Conservation (phyloP, 1,284 basidiomycete species). For the Leucoagaricus sp. region DNA sequence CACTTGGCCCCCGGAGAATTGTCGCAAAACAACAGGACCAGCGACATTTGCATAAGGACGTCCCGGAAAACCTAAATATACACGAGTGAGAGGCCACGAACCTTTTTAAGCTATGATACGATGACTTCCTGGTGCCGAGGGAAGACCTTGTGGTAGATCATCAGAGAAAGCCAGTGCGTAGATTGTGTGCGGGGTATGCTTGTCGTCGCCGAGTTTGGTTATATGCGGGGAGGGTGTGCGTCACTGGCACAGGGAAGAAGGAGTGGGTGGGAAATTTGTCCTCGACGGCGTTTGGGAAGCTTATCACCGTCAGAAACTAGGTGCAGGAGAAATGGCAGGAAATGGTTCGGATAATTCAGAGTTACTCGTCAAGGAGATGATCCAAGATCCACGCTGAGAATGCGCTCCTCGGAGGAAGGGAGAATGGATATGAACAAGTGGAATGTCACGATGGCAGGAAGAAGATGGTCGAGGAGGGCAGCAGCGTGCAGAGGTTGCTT, state of each 20-base stretch:
- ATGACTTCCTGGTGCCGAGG: no score
- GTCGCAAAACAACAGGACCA: no score
- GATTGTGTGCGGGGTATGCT: no score
- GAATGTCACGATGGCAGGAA: neutral
- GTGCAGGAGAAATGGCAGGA: constrained; percentile 3
- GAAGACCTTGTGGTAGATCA: no score
- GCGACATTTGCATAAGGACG: no score
- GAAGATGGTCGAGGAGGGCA: neutral
- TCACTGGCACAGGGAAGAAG: neutral
- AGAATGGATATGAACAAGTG: neutral
- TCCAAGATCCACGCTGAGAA: neutral
- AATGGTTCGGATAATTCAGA: constrained; percentile 4
- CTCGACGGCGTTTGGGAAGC: constrained; percentile 6
- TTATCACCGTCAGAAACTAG: constrained; percentile 14
- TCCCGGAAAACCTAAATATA: no score
- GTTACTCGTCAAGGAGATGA: neutral
- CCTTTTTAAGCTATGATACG: no score
- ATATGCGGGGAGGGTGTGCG: no score
- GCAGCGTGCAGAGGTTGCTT: neutral
- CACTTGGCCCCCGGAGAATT: no score
- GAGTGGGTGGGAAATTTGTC: neutral
- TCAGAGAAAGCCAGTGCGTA: no score
- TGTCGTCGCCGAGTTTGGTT: no score
- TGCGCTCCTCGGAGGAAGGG: neutral
- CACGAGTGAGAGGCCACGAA: no score